Percentiles rank a stretch among this genome's conserved stretches.
Conservation (phyloP, 2,329 filamentous ascomycete species). For the Aspergillus fructus region DNA sequence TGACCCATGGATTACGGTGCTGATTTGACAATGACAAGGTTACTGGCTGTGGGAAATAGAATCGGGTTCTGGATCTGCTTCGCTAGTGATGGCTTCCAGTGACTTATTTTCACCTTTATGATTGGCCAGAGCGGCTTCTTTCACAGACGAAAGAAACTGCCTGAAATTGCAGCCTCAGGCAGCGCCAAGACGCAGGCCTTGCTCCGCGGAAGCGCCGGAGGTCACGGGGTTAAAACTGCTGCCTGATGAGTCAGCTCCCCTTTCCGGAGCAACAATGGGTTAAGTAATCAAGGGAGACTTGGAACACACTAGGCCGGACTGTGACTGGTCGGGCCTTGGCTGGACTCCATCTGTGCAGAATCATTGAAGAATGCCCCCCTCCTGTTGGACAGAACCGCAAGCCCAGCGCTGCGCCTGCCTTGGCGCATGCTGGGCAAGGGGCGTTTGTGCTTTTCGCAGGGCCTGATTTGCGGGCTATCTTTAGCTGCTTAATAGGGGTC, state of each 20-base stretch:
- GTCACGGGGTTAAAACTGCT: not conserved
- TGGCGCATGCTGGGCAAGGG: constrained; percentile 4
- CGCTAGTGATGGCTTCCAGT: no score
- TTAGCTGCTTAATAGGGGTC: constrained; percentile 1
- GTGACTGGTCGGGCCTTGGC: not conserved
- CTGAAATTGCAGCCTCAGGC: no score
- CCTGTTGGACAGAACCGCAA: not conserved
- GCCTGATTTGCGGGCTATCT: constrained; percentile 12
- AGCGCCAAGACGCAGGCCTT: no score
- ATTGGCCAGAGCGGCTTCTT: no score
- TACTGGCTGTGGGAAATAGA: no score
- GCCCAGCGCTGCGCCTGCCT: constrained; percentile 3
- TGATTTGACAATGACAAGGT: no score
- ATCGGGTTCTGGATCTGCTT: no score
- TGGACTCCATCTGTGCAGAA: not conserved
- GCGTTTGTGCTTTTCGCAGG: not conserved
- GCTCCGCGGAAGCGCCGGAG: no score
- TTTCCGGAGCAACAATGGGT: not conserved
- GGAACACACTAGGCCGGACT: not conserved
- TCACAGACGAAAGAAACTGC: no score
- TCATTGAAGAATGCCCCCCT: not conserved
- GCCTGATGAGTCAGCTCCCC: not conserved
- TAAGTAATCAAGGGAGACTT: not conserved
- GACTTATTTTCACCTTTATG: no score
- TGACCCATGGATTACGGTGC: no score